Percentiles rank a stretch among this genome's conserved stretches.
phyloP scores from a whole-genome alignment of 1,284 basidiomycete genomes.

The Rhizoctonia solani region DNA sequence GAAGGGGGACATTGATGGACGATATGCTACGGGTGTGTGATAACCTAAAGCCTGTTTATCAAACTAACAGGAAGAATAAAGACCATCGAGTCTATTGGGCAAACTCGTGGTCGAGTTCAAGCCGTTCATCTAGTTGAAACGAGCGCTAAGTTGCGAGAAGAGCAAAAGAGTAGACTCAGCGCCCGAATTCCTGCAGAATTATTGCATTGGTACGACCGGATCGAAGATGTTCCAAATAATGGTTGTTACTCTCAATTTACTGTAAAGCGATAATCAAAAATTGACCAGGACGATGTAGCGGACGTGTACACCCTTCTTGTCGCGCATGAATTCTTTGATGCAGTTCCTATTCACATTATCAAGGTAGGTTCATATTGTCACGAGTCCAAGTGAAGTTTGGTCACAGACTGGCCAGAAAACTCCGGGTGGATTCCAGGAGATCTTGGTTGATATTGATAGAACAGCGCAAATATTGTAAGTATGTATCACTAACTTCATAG shows the following conservation, averaged over 20 bases:
- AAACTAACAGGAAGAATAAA: conserved; percentile 39
- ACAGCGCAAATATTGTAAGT: conserved; percentile 36
- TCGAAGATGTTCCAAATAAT: conserved; percentile 66
- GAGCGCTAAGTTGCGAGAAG: conserved; percentile 64
- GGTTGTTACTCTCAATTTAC: conserved; percentile 22
- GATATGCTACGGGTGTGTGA: conserved; percentile 82
- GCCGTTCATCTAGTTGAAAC: conserved; percentile 81
- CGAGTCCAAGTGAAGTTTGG: background rate
- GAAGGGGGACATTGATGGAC: conserved; percentile 87
- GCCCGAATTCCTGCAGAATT: conserved; percentile 39
- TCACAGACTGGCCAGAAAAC: conserved; percentile 61
- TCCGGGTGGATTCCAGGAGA: conserved; percentile 82
- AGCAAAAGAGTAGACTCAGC: conserved; percentile 65
- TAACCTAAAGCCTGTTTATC: background rate
- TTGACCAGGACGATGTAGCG: conserved; percentile 47
- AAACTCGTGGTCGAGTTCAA: conserved; percentile 14
- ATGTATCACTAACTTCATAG: background rate
- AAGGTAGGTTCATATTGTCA: conserved; percentile 59
- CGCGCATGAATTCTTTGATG: conserved; percentile 99
- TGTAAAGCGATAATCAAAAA: conserved; percentile 9
- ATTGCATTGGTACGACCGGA: conserved; percentile 74
- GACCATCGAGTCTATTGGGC: conserved; percentile 48
- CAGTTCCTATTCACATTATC: conserved; percentile 88
- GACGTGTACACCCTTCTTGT: conserved; percentile 81
- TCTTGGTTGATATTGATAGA: conserved; percentile 63